phyloP scores from a whole-genome alignment of 1,284 basidiomycete species.

The Entoloma clypeatum region DNA sequence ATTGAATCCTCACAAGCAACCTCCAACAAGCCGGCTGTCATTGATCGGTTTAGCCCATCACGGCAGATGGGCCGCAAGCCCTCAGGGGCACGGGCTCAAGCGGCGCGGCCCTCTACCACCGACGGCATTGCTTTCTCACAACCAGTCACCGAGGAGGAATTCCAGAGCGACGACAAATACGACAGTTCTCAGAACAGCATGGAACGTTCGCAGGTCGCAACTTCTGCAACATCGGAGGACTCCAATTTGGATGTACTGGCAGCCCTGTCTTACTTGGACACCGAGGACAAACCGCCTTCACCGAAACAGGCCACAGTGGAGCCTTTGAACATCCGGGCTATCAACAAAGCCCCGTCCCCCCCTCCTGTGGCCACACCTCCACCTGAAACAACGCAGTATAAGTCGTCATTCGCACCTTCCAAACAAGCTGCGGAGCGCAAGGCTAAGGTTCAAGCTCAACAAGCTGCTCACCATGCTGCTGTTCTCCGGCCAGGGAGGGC shows the following conservation, averaged over 20 bases:
- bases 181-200: conserved; percentile 8
- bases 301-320: conserved; percentile 23
- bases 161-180: conserved; percentile 24
- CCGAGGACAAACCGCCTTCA: conserved; percentile 32
- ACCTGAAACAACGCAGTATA: conserved; percentile 45
- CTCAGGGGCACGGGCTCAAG: conserved; percentile 81
- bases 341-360: conserved; percentile 26
- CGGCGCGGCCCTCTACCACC: conserved; percentile 34
- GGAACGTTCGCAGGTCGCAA: conserved; percentile 11
- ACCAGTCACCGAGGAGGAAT: conserved; percentile 31
- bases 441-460: conserved; percentile 76
- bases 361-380: conserved; percentile 24
- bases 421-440: conserved; percentile 79
- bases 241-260: conserved; percentile 68
- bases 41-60: conserved; percentile 26
- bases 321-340: conserved; percentile 25
- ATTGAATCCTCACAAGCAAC: conserved; percentile 19
- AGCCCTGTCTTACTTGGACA: conserved; percentile 70
- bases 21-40: conserved; percentile 10
- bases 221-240: conserved; percentile 36
- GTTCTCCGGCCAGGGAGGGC: conserved; percentile 66
- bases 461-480: conserved; percentile 73
- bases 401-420: conserved; percentile 83
- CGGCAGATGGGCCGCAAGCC: conserved; percentile 66
- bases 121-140: conserved; percentile 30